These are phyloP conservation scores for Pseudognaphalium luteoalbum DNA, from an alignment of 129 eudicot species.

Conservation along the genomic window DNA sequence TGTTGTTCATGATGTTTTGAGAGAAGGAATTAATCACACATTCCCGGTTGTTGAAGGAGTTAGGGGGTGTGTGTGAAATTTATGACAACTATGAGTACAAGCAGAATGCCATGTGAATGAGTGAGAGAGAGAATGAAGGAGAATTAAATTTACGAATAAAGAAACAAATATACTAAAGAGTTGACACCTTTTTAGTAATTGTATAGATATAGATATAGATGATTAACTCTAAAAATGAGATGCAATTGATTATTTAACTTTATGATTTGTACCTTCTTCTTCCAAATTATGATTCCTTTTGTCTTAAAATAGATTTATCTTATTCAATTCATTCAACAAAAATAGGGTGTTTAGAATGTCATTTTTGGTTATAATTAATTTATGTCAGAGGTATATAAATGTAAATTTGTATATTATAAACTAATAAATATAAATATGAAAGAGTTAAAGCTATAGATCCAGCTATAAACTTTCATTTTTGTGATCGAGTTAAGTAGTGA, in stretches of 20 bases:
- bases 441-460: too few relatives aligned
- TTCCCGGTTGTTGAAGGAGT: constrained; percentile 14
- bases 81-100: constrained; percentile 30
- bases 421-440: too few relatives aligned
- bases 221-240: not conserved
- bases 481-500: too few relatives aligned
- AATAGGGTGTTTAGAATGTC: not conserved
- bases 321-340: not conserved
- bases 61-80: constrained; percentile 3
- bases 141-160: constrained; percentile 5
- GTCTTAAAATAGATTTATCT: not conserved
- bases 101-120: constrained; percentile 33
- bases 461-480: too few relatives aligned
- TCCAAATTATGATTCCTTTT: constrained; percentile 11
- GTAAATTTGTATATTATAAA: too few relatives aligned
- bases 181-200: constrained; percentile 25
- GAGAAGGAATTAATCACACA: constrained; percentile 9
- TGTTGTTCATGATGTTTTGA: constrained; percentile 23
- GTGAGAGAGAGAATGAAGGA: constrained; percentile 10
- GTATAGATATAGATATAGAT: not conserved
- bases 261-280: not conserved
- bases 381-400: too few relatives aligned
- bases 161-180: constrained; percentile 11
- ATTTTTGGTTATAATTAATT: not conserved
- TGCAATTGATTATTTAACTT: not conserved